Conservation (phyloP, 805 yeast species). For the Candida taoyuanica region DNA sequence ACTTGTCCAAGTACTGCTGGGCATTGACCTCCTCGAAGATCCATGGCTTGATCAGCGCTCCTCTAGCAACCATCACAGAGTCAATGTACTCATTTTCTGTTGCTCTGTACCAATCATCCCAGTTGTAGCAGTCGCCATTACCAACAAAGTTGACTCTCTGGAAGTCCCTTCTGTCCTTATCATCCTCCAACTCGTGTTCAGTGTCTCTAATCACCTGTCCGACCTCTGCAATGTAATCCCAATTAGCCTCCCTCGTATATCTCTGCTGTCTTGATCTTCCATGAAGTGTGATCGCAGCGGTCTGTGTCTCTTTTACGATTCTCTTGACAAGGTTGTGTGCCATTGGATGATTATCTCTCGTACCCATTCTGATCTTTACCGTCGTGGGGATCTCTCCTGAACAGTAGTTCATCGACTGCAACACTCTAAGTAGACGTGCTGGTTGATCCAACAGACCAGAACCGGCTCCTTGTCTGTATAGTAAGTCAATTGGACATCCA, state of each 20-base stretch:
- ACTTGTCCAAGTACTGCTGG: conserved; percentile 84
- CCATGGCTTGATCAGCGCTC: conserved; percentile 98
- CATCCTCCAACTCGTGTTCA: conserved; percentile 49
- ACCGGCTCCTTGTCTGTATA: conserved; percentile 95
- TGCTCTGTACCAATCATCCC: conserved; percentile 83
- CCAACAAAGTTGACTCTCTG: conserved; percentile 82
- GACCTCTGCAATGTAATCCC: conserved; percentile 80
- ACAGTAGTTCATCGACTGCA: conserved; percentile 84
- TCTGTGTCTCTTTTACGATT: conserved; percentile 71
- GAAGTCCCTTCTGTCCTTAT: conserved; percentile 52
- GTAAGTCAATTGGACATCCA: conserved; percentile 95
- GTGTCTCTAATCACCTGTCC: conserved; percentile 63
- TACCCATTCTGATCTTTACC: conserved; percentile 88
- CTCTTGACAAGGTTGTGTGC: conserved; percentile 75
- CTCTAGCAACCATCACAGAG: conserved; percentile 96
- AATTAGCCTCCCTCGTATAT: conserved; percentile 85
- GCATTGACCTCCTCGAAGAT: conserved; percentile 92
- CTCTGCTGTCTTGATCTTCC: conserved; percentile 97
- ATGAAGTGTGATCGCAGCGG: conserved; percentile 88
- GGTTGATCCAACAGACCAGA: conserved; percentile 90
- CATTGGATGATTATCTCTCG: conserved; percentile 77
- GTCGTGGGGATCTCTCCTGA: conserved; percentile 92
- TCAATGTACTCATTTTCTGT: conserved; percentile 67
- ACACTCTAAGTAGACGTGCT: conserved; percentile 67
- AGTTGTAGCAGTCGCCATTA: conserved; percentile 87